Conservation (phyloP, 352 stramenopile species). For the Globisporangium viniferum region DNA sequence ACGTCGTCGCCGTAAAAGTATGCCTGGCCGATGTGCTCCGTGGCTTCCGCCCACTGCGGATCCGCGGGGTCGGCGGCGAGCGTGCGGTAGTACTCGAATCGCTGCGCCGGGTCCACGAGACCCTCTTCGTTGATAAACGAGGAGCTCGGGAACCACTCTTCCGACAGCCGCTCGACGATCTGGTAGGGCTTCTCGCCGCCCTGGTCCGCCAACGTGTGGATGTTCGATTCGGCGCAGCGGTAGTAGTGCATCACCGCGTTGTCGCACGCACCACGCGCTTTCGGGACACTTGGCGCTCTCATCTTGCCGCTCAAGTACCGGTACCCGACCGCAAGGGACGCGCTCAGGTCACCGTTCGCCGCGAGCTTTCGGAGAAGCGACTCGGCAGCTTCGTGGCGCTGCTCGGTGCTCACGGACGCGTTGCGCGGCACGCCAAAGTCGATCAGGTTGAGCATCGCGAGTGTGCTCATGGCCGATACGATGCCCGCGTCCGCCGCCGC, state of each 20-base stretch:
- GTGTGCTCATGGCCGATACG: slow-evolving; percentile 30
- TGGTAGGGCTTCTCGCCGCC: slow-evolving; percentile 39
- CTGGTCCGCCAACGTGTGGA: slow-evolving; percentile 47
- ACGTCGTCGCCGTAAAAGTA: slow-evolving; percentile 71
- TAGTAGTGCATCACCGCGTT: slow-evolving; percentile 48
- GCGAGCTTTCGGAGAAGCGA: slow-evolving; percentile 31
- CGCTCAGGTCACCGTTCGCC: slow-evolving; percentile 39
- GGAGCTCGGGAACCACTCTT: slow-evolving; percentile 30
- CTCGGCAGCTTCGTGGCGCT: slow-evolving; percentile 34
- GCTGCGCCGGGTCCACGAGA: slow-evolving; percentile 43
- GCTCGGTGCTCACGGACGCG: slow-evolving; percentile 16
- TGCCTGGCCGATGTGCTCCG: slow-evolving; percentile 62
- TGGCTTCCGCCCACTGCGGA: slow-evolving; percentile 53
- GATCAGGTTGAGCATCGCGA: slow-evolving; percentile 61
- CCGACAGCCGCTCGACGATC: slow-evolving; percentile 41
- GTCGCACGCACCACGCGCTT: slow-evolving; percentile 26
- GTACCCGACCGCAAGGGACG: slow-evolving; percentile 59
- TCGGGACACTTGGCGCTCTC: slow-evolving; percentile 7
- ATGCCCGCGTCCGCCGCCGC: slow-evolving; percentile 43
- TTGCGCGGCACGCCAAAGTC: slow-evolving; percentile 33
- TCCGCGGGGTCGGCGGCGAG: slow-evolving; percentile 60
- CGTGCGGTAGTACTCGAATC: slow-evolving; percentile 61
- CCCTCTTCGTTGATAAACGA: slow-evolving; percentile 24
- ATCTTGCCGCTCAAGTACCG: slow-evolving; percentile 39
- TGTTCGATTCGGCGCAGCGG: slow-evolving; percentile 51